Evolutionary conservation across 495 filamentous ascomycete species (phyloP).

Genomic region (Durotheca rogersii): DNA sequence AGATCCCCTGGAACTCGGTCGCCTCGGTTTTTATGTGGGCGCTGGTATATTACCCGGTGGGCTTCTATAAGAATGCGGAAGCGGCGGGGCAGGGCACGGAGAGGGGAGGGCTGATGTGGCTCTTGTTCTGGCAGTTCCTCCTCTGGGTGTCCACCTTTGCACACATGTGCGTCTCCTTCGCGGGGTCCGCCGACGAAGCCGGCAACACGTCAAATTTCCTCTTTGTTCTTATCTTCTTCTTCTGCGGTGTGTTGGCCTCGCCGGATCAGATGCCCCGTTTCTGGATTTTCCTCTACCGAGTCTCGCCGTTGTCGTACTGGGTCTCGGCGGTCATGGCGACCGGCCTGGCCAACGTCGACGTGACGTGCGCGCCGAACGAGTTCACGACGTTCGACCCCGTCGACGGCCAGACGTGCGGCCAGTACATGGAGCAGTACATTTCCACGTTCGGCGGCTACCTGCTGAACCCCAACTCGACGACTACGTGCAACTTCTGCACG

Average conservation of each 20-base stretch:
- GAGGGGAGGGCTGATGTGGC: slow-evolving; percentile 67
- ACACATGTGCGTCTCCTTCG: slow-evolving; percentile 64
- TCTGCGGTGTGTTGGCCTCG: slow-evolving; percentile 14
- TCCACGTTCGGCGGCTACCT: slow-evolving; percentile 45
- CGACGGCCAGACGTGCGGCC: slow-evolving; percentile 48
- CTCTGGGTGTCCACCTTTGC: slow-evolving; percentile 69
- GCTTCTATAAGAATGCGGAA: slow-evolving; percentile 67
- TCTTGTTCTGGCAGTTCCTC: slow-evolving; percentile 63
- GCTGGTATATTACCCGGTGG: slow-evolving; percentile 78
- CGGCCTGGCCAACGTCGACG: slow-evolving; percentile 49
- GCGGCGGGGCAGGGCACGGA: slow-evolving; percentile 53
- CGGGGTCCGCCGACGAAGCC: slow-evolving; percentile 63
- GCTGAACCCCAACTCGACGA: slow-evolving; percentile 48
- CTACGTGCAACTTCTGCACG: slow-evolving; percentile 57
- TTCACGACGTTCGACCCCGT: slow-evolving; percentile 54
- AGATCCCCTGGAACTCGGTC: slow-evolving; percentile 73
- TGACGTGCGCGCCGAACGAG: slow-evolving; percentile 55
- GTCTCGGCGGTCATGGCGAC: slow-evolving; percentile 53
- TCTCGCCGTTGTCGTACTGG: slow-evolving; percentile 63
- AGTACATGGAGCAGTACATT: slow-evolving; percentile 53
- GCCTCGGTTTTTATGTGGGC: slow-evolving; percentile 67
- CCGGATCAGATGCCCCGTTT: slow-evolving; percentile 51
- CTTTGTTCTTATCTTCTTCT: slow-evolving; percentile 19
- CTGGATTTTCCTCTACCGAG: slow-evolving; percentile 71
- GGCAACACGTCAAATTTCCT: slow-evolving; percentile 64